Conservation (phyloP, 1,284 basidiomycete species). For the Trametes hirsuta region DNA sequence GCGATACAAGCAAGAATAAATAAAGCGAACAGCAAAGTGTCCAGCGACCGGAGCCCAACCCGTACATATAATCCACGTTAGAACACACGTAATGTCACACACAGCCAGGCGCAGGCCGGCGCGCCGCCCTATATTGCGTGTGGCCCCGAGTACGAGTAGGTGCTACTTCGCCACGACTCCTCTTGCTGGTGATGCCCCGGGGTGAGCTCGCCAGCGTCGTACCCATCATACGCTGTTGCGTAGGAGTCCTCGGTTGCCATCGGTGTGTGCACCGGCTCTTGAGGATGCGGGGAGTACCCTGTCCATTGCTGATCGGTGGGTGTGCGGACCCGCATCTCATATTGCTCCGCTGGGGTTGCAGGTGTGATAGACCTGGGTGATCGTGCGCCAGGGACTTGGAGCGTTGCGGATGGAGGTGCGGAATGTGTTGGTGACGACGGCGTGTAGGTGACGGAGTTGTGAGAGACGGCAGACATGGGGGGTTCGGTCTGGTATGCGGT, state of each 20-base stretch:
- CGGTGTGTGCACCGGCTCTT: conserved; percentile 14
- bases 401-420: conserved; percentile 17
- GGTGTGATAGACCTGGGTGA: conserved; percentile 13
- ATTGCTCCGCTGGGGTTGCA: conserved; percentile 34
- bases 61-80: conserved; percentile 11
- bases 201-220: conserved; percentile 11
- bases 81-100: conserved; percentile 25
- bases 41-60: conserved; percentile 5
- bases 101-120: background rate
- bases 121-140: conserved; percentile 21
- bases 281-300: conserved; percentile 4
- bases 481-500: conserved; percentile 27
- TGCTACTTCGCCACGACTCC: conserved; percentile 27
- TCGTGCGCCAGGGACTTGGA: conserved; percentile 23
- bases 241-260: conserved; percentile 22
- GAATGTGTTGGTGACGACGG: conserved; percentile 19
- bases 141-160: conserved; percentile 25
- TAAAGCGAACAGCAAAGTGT: conserved; percentile 21
- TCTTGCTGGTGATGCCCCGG: conserved; percentile 14
- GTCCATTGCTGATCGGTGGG: conserved; percentile 30
- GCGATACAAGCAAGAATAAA: conserved; percentile 26
- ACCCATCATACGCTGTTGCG: conserved; percentile 22
- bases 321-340: conserved; percentile 58
- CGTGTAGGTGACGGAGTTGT: conserved; percentile 26
- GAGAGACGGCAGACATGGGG: conserved; percentile 34